Evolutionary conservation across 2,329 filamentous ascomycete genomes (phyloP).

Genomic region (Alternaria conjuncta): DNA sequence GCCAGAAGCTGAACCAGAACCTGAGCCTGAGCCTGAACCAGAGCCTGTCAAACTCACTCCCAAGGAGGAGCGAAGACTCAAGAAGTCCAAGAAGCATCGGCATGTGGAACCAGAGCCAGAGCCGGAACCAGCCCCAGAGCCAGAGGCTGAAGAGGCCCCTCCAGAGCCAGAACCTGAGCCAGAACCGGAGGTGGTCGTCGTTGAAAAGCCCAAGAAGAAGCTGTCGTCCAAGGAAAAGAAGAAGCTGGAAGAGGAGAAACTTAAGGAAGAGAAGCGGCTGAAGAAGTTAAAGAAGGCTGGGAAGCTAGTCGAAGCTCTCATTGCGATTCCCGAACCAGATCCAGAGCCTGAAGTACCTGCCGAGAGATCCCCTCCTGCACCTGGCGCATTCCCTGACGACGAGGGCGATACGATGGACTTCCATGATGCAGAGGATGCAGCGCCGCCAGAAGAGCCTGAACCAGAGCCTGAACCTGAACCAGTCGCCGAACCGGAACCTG

Average conservation of each 20-base stretch:
- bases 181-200: conserved; percentile 40
- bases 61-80: conserved; percentile 9
- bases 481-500: conserved; percentile 20
- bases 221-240: conserved; percentile 35
- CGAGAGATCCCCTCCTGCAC: conserved; percentile 50
- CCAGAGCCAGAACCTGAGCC: conserved; percentile 18
- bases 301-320: conserved; percentile 28
- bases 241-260: conserved; percentile 3
- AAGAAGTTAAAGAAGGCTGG: conserved; percentile 41
- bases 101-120: conserved; percentile 23
- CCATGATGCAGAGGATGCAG: conserved; percentile 7
- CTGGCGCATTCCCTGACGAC: conserved; percentile 56
- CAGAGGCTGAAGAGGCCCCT: conserved; percentile 36
- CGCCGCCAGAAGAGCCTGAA: conserved; percentile 27
- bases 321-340: conserved; percentile 40
- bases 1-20: conserved; percentile 33
- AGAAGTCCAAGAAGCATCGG: conserved; percentile 16
- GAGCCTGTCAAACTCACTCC: conserved; percentile 13
- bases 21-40: conserved; percentile 26
- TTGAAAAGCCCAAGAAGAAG: conserved; percentile 38
- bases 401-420: conserved; percentile 48
- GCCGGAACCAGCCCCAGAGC: conserved; percentile 19
- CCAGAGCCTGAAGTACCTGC: conserved; percentile 40
- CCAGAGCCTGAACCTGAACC: conserved; percentile 30
- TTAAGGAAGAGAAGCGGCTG: conserved; percentile 26